Base-by-base conservation (phyloP, 2,329 filamentous ascomycete genomes). In the Hymenoscyphus occultus region DNA sequence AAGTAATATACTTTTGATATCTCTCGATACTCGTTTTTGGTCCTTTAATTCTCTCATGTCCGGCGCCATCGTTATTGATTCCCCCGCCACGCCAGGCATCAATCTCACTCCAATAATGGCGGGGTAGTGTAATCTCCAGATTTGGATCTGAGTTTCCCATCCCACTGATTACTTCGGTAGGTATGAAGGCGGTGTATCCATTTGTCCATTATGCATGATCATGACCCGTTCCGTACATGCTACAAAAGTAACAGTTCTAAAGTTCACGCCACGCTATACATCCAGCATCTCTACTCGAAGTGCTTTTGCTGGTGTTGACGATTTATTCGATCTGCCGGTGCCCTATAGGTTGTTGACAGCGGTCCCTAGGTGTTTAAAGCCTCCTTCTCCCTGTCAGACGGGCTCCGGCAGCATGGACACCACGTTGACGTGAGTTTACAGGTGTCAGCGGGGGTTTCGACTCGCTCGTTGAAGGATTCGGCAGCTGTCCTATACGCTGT, bases 401-500 rank as follows among this genome's bases (percentile, higher is more conserved):
- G 56, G 31, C 56, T 19, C 56, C 56, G 56, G 31, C 56, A 58
- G 31, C 31, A 58, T 35, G 31, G 56, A 16, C 14, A 58, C 31
- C 31, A 39, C 56, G 56, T 35, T 58, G 31, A 58, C 9, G 9
- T 54, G 48, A 56, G 10, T 32, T 39, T 48, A 56, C 48, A 57
- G 42, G 35, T 35, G 48, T 62, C 48, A 22, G 48, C 54, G 40
- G 32, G 39, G 48, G 28, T 42, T 56, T n/a, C 5, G n/a, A 22
- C 16, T 56, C n/a, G 19, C 39, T 39, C 19, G 19, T 31, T 48
- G n/a, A 60, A 48, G 19, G n/a, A 32, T 40, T 63, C 64, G 64
- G 64, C 64, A 65, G 64, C 64, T 65, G 51, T 65, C 64, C 60
- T 60, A 65, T 65, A 65, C 64, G 64, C 57, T 63, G 64, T 16